Evolutionary conservation across 1,284 basidiomycete species (phyloP), one percentile per base, ranked within the genome.

Genomic region (Heterobasidion annosum): DNA sequence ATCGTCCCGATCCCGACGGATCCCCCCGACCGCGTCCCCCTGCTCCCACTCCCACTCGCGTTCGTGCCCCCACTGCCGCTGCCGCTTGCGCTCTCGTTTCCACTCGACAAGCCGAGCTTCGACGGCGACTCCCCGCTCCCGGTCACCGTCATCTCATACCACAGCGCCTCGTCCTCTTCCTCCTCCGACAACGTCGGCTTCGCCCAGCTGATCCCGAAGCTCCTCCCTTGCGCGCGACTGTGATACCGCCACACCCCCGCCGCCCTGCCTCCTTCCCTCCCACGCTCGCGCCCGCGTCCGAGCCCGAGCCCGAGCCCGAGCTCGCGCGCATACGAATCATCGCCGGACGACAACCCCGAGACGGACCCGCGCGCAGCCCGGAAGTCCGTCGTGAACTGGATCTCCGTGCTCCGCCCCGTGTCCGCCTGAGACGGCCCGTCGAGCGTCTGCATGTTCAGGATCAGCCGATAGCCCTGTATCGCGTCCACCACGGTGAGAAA

Each of bases 401-500:
- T 40, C 12, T 40, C 37, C 37, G 37, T 40, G 12, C 12, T 12
- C 12, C 8, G n/a, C n/a, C 12, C 4, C 37, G 10, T 10, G n/a
- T 40, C 37, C n/a, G 37, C n/a, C 37, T 48, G 25, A 6, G 15
- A 19, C 33, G 51, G 51, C 15, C 19, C 16, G 16, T 53, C 46
- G 35, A 53, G 52, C 12, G 8, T 48, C 34, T 53, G 52, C 53
- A 54, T 43, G 16, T 54, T 49, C 12, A 54, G 48, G 10, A 54
- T 50, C 16, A 54, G 48, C 8, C 33, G 53, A n/a, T 37, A 54
- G 48, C 53, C 52, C 52, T 53, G 46, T 12, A 19, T 9, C 10
- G 33, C 13, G 33, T 25, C 25, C 13, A 16, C 12, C 15, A 25
- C 13, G 9, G 33, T 9, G n/a, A 25, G 34, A 16, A 19, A 15